Percentiles rank a stretch among this genome's conserved stretches.
Evolutionary conservation across 306 rosid genomes (phyloP).

Genomic region (Quercus bicolor): DNA sequence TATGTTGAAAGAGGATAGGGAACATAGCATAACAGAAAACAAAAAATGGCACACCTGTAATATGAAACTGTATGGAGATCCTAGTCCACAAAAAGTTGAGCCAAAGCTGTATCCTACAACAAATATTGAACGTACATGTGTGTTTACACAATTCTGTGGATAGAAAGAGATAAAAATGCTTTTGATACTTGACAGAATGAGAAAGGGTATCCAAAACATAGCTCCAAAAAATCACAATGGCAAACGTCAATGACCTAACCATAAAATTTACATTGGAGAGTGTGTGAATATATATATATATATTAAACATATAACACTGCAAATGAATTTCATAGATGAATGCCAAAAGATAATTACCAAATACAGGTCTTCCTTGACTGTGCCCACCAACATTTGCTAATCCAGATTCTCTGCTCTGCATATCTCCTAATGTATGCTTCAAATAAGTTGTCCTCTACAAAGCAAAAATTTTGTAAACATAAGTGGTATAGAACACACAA

Average conservation of each 20-base stretch:
- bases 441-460: constrained; percentile 55
- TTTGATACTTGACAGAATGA: background rate
- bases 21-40: constrained; percentile 7
- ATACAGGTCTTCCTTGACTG: constrained; percentile 37
- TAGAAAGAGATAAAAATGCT: background rate
- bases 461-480: constrained; percentile 11
- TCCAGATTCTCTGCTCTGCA: constrained; percentile 37
- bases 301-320: background rate
- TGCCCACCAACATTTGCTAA: constrained; percentile 17
- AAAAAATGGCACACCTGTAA: constrained; percentile 44
- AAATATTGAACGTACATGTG: background rate
- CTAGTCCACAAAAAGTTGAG: constrained; percentile 27
- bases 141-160: background rate
- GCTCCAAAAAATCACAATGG: background rate
- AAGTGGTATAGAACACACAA: background rate
- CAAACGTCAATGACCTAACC: background rate
- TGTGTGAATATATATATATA: too few species aligned
- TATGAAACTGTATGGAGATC: constrained; percentile 47
- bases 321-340: background rate
- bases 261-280: background rate
- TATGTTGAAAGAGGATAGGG: background rate
- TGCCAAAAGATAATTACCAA: constrained; percentile 37
- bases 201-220: background rate
- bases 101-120: constrained; percentile 37
- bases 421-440: constrained; percentile 49